phyloP scores from a whole-genome alignment of 179 eudicot genomes.

The Beta lomatogona region DNA sequence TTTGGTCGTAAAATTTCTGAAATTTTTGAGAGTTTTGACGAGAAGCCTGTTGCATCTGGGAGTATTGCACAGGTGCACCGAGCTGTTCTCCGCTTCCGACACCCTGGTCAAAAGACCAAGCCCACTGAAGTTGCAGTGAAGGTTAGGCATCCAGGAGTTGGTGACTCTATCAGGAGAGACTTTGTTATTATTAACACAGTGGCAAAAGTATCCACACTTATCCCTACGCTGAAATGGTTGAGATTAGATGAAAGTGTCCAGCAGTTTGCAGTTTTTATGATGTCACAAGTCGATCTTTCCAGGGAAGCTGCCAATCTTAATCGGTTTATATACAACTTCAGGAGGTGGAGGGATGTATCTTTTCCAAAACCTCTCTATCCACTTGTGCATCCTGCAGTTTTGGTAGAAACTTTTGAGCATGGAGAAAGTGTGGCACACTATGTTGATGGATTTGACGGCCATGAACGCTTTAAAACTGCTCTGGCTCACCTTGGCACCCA shows the following conservation, averaged over 20 bases:
- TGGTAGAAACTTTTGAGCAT: conserved; percentile 94
- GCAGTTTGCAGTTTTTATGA: conserved; percentile 96
- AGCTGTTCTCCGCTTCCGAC: conserved; percentile 69
- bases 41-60: conserved; percentile 91
- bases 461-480: conserved; percentile 68
- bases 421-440: conserved; percentile 92
- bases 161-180: conserved; percentile 87
- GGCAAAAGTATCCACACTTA: conserved; percentile 68
- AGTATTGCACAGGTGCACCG: conserved; percentile 97
- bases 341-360: conserved; percentile 89
- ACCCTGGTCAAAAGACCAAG: conserved; percentile 64
- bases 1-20: conserved; percentile 86
- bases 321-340: conserved; percentile 90
- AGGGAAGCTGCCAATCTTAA: conserved; percentile 97
- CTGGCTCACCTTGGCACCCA: conserved; percentile 97
- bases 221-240: conserved; percentile 90
- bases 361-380: conserved; percentile 99
- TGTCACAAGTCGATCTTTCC: conserved; percentile 98
- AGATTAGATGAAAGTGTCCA: conserved; percentile 98
- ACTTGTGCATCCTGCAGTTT: conserved; percentile 94
- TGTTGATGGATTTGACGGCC: conserved; percentile 78
- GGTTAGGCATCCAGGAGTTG: conserved; percentile 97
- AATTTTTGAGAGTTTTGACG: conserved; percentile 89
- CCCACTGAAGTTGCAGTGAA: conserved; percentile 92
- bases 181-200: conserved; percentile 84